phyloP scores from a whole-genome alignment of 352 stramenopile genomes.

The Phytophthora hybrid region DNA sequence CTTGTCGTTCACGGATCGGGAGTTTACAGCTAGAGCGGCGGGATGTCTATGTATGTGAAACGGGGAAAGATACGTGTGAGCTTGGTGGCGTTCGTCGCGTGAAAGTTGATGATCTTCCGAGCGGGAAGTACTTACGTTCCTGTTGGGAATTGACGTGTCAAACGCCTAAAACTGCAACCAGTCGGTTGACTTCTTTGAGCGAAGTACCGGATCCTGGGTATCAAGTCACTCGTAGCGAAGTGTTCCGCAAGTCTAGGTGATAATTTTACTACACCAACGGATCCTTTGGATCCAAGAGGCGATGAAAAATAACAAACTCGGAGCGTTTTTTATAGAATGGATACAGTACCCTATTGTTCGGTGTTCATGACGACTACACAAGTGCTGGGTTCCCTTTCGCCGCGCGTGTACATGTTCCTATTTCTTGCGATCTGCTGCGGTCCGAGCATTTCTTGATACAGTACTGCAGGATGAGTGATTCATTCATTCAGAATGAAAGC shows the following conservation, averaged over 20 bases:
- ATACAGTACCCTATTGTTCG: too few relatives aligned
- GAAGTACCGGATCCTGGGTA: neutral
- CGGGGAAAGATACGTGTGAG: conserved; percentile 8
- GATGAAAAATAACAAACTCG: neutral
- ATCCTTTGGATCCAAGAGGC: neutral
- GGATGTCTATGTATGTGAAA: neutral
- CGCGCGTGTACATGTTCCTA: conserved; percentile 5
- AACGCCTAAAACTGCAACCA: conserved; percentile 10
- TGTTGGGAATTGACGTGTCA: conserved; percentile 4
- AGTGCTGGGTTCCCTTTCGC: conserved; percentile 27
- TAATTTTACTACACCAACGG: neutral
- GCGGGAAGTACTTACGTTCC: neutral
- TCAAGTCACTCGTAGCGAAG: neutral
- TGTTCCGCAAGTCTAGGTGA: conserved; percentile 9
- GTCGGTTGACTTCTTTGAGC: conserved; percentile 5
- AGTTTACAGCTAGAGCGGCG: neutral
- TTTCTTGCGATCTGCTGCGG: conserved; percentile 23
- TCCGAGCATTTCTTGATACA: conserved; percentile 14
- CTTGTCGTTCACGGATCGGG: neutral
- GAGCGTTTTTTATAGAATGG: neutral
- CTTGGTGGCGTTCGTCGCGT: neutral
- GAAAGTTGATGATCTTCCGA: neutral
- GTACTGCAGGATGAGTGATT: neutral
- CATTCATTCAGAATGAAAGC: neutral
- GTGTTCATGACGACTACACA: conserved; percentile 8